Evolutionary conservation across 2,329 filamentous ascomycete genomes (phyloP).

Genomic region (Phoma sp.): DNA sequence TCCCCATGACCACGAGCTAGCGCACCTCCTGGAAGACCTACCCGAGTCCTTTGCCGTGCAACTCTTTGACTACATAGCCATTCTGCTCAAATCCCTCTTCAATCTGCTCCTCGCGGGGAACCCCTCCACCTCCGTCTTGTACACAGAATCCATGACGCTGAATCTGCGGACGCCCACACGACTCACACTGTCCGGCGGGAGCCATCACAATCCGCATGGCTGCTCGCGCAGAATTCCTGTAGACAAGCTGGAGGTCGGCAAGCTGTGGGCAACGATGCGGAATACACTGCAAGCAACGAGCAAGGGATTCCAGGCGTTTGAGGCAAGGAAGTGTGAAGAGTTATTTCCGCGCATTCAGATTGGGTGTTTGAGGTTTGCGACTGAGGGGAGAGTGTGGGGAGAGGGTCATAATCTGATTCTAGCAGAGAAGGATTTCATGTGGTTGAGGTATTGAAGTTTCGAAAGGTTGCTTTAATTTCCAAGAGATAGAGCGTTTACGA

Average conservation of each 20-base stretch:
- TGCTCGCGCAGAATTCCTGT: constrained; percentile 29
- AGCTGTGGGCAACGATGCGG: constrained; percentile 33
- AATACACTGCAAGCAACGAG: constrained; percentile 36
- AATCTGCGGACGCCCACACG: constrained; percentile 39
- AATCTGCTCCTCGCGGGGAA: constrained; percentile 32
- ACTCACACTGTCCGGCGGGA: constrained; percentile 17
- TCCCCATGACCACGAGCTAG: constrained; percentile 34
- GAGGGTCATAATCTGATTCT: constrained; percentile 40
- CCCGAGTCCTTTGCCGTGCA: constrained; percentile 36
- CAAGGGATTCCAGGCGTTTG: constrained; percentile 34
- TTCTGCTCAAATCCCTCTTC: constrained; percentile 37
- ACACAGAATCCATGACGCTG: constrained; percentile 35
- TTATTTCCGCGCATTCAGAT: constrained; percentile 39
- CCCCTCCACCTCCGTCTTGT: constrained; percentile 29
- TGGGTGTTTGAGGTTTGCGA: constrained; percentile 35
- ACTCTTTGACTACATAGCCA: constrained; percentile 42
- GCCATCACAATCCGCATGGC: constrained; percentile 21
- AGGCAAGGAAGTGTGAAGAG: constrained; percentile 30
- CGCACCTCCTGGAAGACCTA: constrained; percentile 33
- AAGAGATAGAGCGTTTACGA: background rate
- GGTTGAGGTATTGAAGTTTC: constrained; percentile 32
- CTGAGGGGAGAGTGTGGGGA: constrained; percentile 35
- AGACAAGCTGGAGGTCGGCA: constrained; percentile 26
- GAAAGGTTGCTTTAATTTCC: background rate
- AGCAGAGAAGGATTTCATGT: constrained; percentile 40